Conservation (phyloP, 1,139 yeast species). For the Pichia sp. region DNA sequence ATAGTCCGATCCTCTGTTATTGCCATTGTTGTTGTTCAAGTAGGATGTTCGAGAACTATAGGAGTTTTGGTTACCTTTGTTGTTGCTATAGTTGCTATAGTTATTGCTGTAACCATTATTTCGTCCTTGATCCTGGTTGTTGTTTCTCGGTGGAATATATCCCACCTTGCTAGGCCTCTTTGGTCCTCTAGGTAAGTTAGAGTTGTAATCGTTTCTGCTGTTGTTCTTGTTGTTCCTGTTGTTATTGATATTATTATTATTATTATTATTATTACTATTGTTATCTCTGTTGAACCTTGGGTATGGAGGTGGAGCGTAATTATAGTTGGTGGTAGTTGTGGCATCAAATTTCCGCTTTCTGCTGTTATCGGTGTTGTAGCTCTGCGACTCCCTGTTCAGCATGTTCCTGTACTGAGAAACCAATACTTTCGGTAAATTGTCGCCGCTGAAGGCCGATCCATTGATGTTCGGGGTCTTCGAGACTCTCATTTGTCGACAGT, state of each 20-base stretch:
- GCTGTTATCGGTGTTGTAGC: slow-evolving; percentile 14
- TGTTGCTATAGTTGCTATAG: slow-evolving; percentile 2
- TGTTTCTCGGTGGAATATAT: slow-evolving; percentile 9
- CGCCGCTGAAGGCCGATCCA: slow-evolving; percentile 77
- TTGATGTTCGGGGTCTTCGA: slow-evolving; percentile 66
- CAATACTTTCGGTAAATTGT: slow-evolving; percentile 55
- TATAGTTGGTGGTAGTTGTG: slow-evolving; percentile 19
- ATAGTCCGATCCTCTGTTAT: slow-evolving; percentile 4
- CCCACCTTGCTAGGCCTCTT: slow-evolving; percentile 8
- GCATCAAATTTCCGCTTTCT: slow-evolving; percentile 21
- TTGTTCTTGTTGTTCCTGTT: background rate
- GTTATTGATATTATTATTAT: slow-evolving; percentile 7
- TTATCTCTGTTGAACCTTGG: slow-evolving; percentile 16
- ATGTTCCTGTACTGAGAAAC: slow-evolving; percentile 44
- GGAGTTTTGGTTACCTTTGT: background rate
- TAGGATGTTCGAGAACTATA: slow-evolving; percentile 10
- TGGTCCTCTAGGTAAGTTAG: slow-evolving; percentile 10
- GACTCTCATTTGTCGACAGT: slow-evolving; percentile 55
- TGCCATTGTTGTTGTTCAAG: background rate
- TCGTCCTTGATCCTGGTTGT: slow-evolving; percentile 13
- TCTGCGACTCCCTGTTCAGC: slow-evolving; percentile 13
- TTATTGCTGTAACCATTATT: slow-evolving; percentile 8
- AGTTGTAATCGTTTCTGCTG: background rate
- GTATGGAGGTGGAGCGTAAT: slow-evolving; percentile 23
- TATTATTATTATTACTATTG: slow-evolving; percentile 4